A percentile compares a stretch with the other conserved stretches of the same genome.
phyloP scores from a whole-genome alignment of 2,329 filamentous ascomycete species.

The Camptophora hylomeconis region DNA sequence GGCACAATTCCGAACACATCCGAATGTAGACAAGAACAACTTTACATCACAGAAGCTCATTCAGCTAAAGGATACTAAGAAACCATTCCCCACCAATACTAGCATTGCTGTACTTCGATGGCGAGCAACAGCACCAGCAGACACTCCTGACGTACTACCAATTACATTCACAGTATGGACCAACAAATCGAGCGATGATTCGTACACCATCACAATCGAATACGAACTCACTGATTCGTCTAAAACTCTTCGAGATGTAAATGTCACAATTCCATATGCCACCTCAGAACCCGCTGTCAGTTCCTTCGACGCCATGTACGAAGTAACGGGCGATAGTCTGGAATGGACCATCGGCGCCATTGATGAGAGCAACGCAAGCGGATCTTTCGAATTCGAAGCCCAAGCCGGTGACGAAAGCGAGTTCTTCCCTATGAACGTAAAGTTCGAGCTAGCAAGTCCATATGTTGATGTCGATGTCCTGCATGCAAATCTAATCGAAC shows the following conservation, averaged over 20 bases:
- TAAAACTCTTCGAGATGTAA: conserved; percentile 58
- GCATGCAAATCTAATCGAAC: conserved; percentile 29
- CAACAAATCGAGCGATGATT: conserved; percentile 68
- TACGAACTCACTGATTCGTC: conserved; percentile 69
- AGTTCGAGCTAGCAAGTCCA: conserved; percentile 73
- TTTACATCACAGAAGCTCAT: conserved; percentile 76
- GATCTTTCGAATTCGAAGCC: conserved; percentile 91
- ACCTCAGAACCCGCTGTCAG: conserved; percentile 77
- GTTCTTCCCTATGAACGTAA: conserved; percentile 94
- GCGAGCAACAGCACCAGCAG: conserved; percentile 70
- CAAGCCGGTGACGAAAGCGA: conserved; percentile 77
- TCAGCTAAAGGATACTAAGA: conserved; percentile 75
- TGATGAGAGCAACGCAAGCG: conserved; percentile 66
- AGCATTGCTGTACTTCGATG: conserved; percentile 85
- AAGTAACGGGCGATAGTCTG: conserved; percentile 80
- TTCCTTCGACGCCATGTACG: conserved; percentile 87
- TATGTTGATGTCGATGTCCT: conserved; percentile 83
- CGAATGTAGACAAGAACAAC: conserved; percentile 80
- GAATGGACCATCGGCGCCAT: conserved; percentile 89
- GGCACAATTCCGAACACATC: conserved; percentile 87
- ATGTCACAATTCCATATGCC: conserved; percentile 75
- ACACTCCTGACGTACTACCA: conserved; percentile 68
- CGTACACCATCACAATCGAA: conserved; percentile 83
- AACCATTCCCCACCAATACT: conserved; percentile 90
- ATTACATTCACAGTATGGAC: conserved; percentile 98